A percentile compares a stretch with the other conserved stretches of the same genome.
phyloP scores from a whole-genome alignment of 768 basidiomycete species.

The Hirschioporus abietinus region DNA sequence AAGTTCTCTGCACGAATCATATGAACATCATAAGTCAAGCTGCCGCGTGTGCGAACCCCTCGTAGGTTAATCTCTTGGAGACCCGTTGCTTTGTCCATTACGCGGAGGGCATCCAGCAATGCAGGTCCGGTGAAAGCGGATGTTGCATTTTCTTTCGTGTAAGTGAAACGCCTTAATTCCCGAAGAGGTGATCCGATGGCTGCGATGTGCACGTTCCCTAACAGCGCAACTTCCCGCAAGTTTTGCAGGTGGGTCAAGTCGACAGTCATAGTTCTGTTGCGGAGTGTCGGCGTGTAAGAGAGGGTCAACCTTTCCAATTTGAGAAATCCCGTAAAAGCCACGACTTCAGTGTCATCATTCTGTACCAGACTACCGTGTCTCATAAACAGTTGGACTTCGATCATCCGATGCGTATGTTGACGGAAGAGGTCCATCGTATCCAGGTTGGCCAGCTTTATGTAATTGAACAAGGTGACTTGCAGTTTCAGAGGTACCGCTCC shows the following conservation, averaged over 20 bases:
- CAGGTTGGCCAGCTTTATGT: background rate
- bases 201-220: background rate
- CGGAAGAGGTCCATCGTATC: background rate
- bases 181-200: background rate
- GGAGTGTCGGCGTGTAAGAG: background rate
- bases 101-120: background rate
- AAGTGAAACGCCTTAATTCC: background rate
- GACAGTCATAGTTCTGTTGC: background rate
- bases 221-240: background rate
- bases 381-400: background rate
- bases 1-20: background rate
- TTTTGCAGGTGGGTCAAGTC: background rate
- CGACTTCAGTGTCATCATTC: background rate
- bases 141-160: background rate
- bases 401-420: background rate
- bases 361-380: background rate
- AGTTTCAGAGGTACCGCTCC: background rate
- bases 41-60: background rate
- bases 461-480: background rate
- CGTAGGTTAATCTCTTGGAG: background rate
- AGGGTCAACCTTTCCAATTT: background rate
- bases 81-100: background rate
- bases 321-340: background rate
- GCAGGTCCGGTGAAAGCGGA: background rate
- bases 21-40: background rate